Base-by-base conservation (phyloP, 441 rosid species). In the Corymbia citriodora region DNA sequence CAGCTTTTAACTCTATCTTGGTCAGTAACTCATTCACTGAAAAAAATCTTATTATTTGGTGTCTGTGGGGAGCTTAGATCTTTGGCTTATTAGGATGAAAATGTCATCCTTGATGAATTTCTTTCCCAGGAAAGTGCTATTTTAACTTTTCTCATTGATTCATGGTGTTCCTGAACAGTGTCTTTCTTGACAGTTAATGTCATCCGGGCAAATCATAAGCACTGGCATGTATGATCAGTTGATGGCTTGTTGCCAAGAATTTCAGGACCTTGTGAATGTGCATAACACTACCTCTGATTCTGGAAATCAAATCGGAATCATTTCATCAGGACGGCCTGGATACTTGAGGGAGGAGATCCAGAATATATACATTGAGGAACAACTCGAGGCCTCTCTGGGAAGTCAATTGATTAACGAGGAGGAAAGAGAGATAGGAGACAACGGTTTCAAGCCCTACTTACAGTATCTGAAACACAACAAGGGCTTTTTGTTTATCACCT, bases 1-100 rank as follows among this genome's bases (percentile, higher is more conserved):
- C 94, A 9, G 93, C 93, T 70, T 93, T 94, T 82, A 57, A 88
- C 89, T 91, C 90, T 19, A 89, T 95, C 88, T 57, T 94, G 94
- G 96, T 95, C 48, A 92, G 96, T 82, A 36, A 49, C 36, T 81
- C 68, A 45, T 23, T 7, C 6, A 36, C 8, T 9, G 81, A 87
- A 89, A 72, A 13, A 13, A 63, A 29, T 14, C 48, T 54, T 65
- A 7, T 36, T 52, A 19, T 87, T 85, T 55, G 17, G 10, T 17
- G 82, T 61, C 48, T 54, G 33, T 57, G 85, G 23, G 59, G 53
- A 48, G 10, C 48, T 85, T 61, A 87, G 55, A 50, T 40, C 36
- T 59, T 23, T 33, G 29, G 36, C 36, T 17, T 12, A 10, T 74
- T 15, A 59, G 17, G 21, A 18, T 17, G 25, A 40, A 49, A 25